Conservation (phyloP, 139 green algal genomes). For the Chara braunii region DNA sequence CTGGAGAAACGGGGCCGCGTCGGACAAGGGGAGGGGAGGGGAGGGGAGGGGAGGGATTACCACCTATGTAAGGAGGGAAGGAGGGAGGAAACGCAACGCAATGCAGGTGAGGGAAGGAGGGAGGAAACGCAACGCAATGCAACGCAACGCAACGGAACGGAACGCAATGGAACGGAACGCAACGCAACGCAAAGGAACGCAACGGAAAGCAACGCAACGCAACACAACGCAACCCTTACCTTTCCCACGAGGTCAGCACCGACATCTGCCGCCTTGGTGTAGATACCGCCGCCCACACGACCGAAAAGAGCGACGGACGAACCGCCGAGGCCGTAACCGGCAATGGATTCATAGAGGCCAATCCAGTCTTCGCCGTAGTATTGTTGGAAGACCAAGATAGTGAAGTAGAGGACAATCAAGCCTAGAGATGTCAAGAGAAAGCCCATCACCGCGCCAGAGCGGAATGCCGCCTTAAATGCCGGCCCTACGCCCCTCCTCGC, state of each 20-base stretch:
- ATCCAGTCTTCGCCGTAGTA: constrained; percentile 80
- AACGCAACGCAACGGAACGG: too few relatives aligned
- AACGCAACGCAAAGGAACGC: too few relatives aligned
- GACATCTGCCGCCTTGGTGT: constrained; percentile 94
- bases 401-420: constrained; percentile 29
- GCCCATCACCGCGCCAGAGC: constrained; percentile 93
- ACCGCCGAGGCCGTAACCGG: constrained; percentile 87
- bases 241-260: constrained; percentile 94
- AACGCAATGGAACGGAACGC: too few relatives aligned
- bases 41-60: too few relatives aligned
- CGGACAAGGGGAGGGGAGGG: too few relatives aligned
- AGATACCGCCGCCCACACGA: constrained; percentile 88
- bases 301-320: constrained; percentile 90
- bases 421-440: constrained; percentile 64
- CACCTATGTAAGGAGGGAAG: too few relatives aligned
- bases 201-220: too few relatives aligned
- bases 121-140: too few relatives aligned
- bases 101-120: too few relatives aligned
- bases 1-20: too few relatives aligned
- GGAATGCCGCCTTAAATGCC: constrained; percentile 90
- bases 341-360: constrained; percentile 86
- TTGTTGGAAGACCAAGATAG: constrained; percentile 6
- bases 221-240: too few relatives aligned
- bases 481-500: constrained; percentile 84
- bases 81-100: too few relatives aligned